Percentiles rank a stretch among this genome's conserved stretches.
These are phyloP conservation scores for Quercus glauca DNA, from an alignment of 306 rosid species.

Conservation along the genomic window DNA sequence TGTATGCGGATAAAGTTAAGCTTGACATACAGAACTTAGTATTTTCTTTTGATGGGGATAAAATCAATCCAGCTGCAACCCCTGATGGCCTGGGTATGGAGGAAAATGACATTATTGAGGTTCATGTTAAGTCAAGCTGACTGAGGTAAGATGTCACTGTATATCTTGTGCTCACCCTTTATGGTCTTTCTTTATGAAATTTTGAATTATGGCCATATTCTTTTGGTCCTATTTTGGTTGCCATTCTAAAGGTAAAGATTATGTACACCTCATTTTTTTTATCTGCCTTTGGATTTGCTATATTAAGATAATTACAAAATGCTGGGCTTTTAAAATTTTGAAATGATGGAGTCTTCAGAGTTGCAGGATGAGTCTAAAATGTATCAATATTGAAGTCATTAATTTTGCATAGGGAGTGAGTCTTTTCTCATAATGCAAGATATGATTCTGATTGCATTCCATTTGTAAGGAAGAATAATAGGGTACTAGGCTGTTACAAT, in stretches of 20 bases:
- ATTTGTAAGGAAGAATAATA: no score
- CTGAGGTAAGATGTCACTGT: conserved; percentile 32
- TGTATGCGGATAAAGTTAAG: conserved; percentile 64
- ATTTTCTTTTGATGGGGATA: conserved; percentile 84
- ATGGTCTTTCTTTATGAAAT: conserved; percentile 5
- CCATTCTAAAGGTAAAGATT: neutral
- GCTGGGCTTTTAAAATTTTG: no score
- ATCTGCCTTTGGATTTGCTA: neutral
- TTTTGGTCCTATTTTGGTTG: neutral
- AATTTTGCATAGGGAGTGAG: no score
- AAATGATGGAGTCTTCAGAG: no score
- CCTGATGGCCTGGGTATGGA: conserved; percentile 81
- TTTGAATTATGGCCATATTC: neutral
- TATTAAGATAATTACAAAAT: neutral
- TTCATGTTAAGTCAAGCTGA: conserved; percentile 55
- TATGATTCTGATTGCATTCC: no score
- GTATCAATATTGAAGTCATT: no score
- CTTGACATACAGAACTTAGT: conserved; percentile 52
- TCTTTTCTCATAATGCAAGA: no score
- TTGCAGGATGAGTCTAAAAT: no score
- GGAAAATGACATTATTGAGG: conserved; percentile 83
- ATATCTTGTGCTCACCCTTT: conserved; percentile 6
- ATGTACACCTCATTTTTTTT: neutral
- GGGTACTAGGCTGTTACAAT: no score
- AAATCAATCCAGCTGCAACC: conserved; percentile 56